Evolutionary conservation across 2,329 filamentous ascomycete species (phyloP).

Genomic region (Verticillium nubilum): DNA sequence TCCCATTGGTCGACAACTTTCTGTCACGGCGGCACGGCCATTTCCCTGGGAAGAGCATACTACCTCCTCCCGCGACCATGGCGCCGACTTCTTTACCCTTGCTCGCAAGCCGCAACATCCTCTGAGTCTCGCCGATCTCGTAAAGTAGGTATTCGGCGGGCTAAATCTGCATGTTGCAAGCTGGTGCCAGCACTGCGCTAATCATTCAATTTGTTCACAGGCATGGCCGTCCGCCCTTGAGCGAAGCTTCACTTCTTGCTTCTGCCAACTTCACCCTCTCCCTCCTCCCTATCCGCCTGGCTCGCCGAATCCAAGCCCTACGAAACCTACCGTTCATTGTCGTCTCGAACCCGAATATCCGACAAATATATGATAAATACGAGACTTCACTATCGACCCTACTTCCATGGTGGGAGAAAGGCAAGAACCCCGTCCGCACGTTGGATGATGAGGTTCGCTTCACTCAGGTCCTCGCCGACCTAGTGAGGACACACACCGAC

Average conservation of each 20-base stretch:
- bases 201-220: conserved; percentile 24
- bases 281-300: conserved; percentile 85
- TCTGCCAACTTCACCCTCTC: conserved; percentile 95
- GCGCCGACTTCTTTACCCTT: conserved; percentile 67
- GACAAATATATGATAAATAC: conserved; percentile 93
- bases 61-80: conserved; percentile 8
- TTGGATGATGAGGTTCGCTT: conserved; percentile 87
- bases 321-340: conserved; percentile 96
- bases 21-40: neutral
- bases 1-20: neutral
- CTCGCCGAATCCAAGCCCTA: conserved; percentile 87
- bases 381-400: conserved; percentile 87
- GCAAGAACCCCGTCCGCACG: conserved; percentile 53
- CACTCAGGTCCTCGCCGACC: conserved; percentile 85
- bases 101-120: conserved; percentile 74
- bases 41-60: neutral
- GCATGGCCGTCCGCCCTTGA: conserved; percentile 78
- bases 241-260: conserved; percentile 70
- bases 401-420: conserved; percentile 60
- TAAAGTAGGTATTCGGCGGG: conserved; percentile 56
- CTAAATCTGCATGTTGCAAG: neutral
- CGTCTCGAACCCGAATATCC: conserved; percentile 94
- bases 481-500: conserved; percentile 92
- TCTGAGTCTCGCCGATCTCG: conserved; percentile 79
- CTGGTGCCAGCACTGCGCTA: neutral